These are phyloP conservation scores for Fusarium odoratissimum DNA, from an alignment of 2,329 filamentous ascomycete genomes.

Conservation along the genomic window DNA sequence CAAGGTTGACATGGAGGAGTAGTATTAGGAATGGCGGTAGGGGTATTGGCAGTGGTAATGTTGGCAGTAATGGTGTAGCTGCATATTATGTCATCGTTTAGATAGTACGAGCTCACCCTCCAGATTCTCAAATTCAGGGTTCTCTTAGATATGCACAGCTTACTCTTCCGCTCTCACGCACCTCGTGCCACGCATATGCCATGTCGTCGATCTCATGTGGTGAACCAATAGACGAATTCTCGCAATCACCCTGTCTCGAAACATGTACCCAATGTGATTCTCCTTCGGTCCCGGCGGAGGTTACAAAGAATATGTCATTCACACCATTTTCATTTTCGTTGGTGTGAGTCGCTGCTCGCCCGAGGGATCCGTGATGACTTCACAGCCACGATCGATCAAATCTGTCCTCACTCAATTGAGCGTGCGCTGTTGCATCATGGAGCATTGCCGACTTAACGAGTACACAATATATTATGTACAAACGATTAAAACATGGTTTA, in stretches of 20 bases:
- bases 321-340: conserved; percentile 10
- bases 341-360: conserved; percentile 2
- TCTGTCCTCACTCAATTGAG: neutral
- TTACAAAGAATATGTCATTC: neutral
- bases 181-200: conserved; percentile 11
- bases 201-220: conserved; percentile 15
- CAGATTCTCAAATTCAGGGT: conserved; percentile 6
- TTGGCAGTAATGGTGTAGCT: neutral
- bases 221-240: conserved; percentile 31
- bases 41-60: neutral
- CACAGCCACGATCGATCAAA: conserved; percentile 17
- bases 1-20: conserved; percentile 18
- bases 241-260: conserved; percentile 23
- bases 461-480: neutral
- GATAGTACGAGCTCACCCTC: conserved; percentile 17
- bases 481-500: neutral
- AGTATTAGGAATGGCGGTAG: conserved; percentile 1
- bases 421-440: neutral
- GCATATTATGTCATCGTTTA: conserved; percentile 15
- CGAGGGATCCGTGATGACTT: conserved; percentile 22
- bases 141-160: conserved; percentile 18
- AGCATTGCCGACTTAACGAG: neutral
- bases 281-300: conserved; percentile 14
- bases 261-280: neutral
- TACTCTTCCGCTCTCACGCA: conserved; percentile 4